Conservation (phyloP, 176 grass and related monocot species). For the Cenchrus purpureus region DNA sequence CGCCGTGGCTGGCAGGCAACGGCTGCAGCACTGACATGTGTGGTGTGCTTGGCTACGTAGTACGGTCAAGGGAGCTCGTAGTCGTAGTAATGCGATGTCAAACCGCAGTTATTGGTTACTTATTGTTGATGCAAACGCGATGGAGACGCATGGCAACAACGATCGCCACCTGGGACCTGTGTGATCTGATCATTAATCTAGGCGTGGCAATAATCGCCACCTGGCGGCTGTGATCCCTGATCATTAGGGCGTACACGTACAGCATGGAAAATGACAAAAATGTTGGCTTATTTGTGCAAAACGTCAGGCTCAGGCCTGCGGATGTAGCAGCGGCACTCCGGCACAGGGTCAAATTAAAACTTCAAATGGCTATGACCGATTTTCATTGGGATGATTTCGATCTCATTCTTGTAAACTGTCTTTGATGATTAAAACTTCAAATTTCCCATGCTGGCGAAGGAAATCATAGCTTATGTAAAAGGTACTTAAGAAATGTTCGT, state of each 20-base stretch:
- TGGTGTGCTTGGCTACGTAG: neutral
- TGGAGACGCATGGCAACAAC: neutral
- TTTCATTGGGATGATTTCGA: too few relatives aligned
- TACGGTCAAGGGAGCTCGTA: neutral
- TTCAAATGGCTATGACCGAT: too few relatives aligned
- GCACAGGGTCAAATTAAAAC: too few relatives aligned
- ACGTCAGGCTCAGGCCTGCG: too few relatives aligned
- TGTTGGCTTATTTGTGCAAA: too few relatives aligned
- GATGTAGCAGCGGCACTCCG: neutral
- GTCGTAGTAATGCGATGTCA: neutral
- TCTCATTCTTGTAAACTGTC: too few relatives aligned
- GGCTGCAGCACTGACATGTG: slow-evolving; percentile 17
- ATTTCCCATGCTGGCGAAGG: too few relatives aligned
- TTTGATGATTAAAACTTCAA: too few relatives aligned
- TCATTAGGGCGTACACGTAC: neutral
- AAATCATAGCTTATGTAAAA: neutral
- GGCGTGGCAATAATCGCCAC: too few relatives aligned
- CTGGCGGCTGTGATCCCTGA: neutral
- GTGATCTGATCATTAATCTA: too few relatives aligned
- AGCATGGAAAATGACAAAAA: neutral
- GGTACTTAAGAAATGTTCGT: too few relatives aligned
- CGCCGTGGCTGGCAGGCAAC: neutral
- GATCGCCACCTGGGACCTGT: too few relatives aligned
- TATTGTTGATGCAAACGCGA: slow-evolving; percentile 3
- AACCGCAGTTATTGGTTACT: neutral